Percentiles rank a stretch among this genome's conserved stretches.
These are phyloP conservation scores for Closterium sp. DNA, from an alignment of 139 green algal genomes.

Conservation along the genomic window DNA sequence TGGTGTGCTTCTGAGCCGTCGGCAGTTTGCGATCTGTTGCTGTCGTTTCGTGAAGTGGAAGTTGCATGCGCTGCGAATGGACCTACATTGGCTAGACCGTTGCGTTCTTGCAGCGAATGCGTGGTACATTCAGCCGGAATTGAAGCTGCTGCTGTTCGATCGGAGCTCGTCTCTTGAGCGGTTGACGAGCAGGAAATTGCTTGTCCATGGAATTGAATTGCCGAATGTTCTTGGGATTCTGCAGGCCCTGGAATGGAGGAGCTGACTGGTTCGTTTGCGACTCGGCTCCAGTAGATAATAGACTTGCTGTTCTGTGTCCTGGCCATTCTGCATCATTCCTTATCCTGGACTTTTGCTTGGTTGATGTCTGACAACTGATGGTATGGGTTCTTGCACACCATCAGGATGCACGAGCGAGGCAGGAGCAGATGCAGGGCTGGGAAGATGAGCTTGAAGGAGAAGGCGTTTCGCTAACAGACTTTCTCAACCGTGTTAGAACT, in stretches of 20 bases:
- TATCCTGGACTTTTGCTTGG: neutral
- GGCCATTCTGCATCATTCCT: neutral
- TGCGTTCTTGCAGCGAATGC: neutral
- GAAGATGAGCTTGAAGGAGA: too few species aligned
- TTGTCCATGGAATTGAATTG: neutral
- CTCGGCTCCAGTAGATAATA: neutral
- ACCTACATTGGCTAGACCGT: too few species aligned
- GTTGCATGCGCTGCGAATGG: too few species aligned
- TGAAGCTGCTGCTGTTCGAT: neutral
- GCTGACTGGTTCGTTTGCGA: neutral
- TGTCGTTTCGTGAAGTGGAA: too few species aligned
- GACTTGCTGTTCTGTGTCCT: neutral
- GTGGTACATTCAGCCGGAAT: neutral
- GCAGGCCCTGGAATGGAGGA: neutral
- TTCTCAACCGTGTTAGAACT: too few species aligned
- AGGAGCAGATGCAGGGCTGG: too few species aligned
- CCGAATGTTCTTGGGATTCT: neutral
- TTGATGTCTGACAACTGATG: too few species aligned
- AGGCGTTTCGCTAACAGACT: too few species aligned
- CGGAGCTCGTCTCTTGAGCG: neutral
- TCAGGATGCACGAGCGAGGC: too few species aligned
- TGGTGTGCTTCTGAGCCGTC: neutral
- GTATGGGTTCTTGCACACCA: too few species aligned
- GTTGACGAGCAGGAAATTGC: neutral
- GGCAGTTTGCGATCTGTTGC: neutral